Base-by-base conservation (phyloP, 2,329 filamentous ascomycete genomes). In the Metarhizium guizhouense region DNA sequence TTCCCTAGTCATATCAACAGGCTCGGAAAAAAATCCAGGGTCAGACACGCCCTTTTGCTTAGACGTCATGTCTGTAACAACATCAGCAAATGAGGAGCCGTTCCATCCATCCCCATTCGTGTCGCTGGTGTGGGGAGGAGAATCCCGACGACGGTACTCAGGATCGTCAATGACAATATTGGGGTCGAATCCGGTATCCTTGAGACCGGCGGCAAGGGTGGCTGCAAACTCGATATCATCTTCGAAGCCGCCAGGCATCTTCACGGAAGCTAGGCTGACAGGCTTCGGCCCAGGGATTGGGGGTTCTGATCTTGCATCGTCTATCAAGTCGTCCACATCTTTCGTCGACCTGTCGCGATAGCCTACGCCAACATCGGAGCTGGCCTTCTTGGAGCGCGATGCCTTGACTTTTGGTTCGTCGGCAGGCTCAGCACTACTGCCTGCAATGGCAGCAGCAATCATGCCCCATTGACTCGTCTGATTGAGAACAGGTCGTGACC, bases 141-240 rank as follows among this genome's bases (percentile, higher is more conserved):
- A 86, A 54, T 82, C 79, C 32, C 86, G 82, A 52, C 76, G 78
- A 60, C 81, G 81, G 63, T 84, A 90, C 1, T 69, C 73, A 0
- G 82, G 80, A 61, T 90, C 78, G 49, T 88, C 75, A 40, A 87
- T 85, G 49, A 90, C 83, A 56, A 90, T 82, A 45, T 86, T 79
- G 4, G 85, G 82, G 63, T 88, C 80, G 59, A 90, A 90, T 0
- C 87, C 87, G 49, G 83, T 81, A n/a, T 83, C 79, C 64, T 85
- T 73, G 51, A 88, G 74, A 1, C 84, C 85, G 51, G 86, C 87
- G 56, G 86, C 85, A 50, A 90, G 70, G 3, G 81, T 83, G 32
- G 86, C 87, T 7, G 84, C 82, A 61, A 90, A 90, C 53, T 84
- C 83, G 8, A 86, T 71, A 61, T 90, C 87, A 56, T 85, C 80